phyloP scores from a whole-genome alignment of 2,329 filamentous ascomycete species.

The Tolypocladium tundrense region DNA sequence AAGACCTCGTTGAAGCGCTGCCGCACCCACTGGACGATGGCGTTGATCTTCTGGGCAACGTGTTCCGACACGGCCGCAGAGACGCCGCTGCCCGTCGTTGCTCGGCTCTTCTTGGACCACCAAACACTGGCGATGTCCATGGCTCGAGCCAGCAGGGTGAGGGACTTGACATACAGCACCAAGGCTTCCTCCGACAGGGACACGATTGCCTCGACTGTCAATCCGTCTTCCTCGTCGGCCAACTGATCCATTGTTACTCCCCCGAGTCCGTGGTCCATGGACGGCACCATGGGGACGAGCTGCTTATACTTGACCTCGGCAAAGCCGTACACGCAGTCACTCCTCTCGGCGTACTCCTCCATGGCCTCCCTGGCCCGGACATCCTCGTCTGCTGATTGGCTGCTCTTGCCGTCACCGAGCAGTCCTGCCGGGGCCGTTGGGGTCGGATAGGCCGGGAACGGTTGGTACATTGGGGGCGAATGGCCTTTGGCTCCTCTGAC shows the following conservation, averaged over 20 bases:
- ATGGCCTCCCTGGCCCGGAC: conserved; percentile 66
- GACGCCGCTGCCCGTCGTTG: conserved; percentile 37
- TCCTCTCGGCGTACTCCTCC: conserved; percentile 84
- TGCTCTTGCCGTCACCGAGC: conserved; percentile 51
- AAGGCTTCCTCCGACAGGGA: conserved; percentile 87
- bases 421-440: conserved; percentile 51
- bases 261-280: conserved; percentile 59
- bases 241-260: conserved; percentile 46
- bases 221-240: conserved; percentile 54
- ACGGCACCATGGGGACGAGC: conserved; percentile 79
- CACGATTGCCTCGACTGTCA: conserved; percentile 79
- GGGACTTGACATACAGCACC: conserved; percentile 90
- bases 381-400: conserved; percentile 63
- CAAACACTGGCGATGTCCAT: conserved; percentile 92
- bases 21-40: conserved; percentile 91
- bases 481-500: conserved; percentile 52
- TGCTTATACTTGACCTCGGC: conserved; percentile 98
- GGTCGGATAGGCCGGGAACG: conserved; percentile 77
- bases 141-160: conserved; percentile 80
- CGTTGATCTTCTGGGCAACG: conserved; percentile 67
- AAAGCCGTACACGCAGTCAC: conserved; percentile 94
- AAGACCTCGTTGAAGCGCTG: conserved; percentile 92
- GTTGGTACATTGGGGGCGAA: conserved; percentile 68
- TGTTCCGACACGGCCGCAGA: conserved; percentile 34
- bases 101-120: conserved; percentile 75